Base-by-base conservation (phyloP, 2,329 filamentous ascomycete genomes). In the Thelonectria rubi region DNA sequence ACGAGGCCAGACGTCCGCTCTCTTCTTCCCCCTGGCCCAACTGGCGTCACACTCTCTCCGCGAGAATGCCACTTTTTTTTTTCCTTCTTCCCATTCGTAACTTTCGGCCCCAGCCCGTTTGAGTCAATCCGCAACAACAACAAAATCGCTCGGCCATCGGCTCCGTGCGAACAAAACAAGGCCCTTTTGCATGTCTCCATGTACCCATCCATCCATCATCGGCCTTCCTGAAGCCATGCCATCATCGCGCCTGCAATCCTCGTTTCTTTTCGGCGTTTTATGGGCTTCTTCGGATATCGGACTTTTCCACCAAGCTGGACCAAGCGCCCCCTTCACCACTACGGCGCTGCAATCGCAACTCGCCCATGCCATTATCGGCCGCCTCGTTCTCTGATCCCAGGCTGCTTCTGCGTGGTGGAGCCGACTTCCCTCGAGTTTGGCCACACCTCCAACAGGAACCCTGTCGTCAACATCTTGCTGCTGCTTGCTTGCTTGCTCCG, bases 381-480 rank as follows among this genome's bases (percentile, higher is more conserved):
- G 26, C 26, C 26, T 30, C 26, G 26, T 30, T 30, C 26, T 30
- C 26, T 30, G 2, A 30, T 30, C 26, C 26, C 26, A 30, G 26
- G 26, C 7, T 30, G 34, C 34, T 37, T 37, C 34, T 37, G 34
- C 12, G 3, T 14, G 34, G 34, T 37, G 34, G 34, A 37, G 20
- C 40, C 32, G 34, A 14, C 30, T n/a, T 55, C 43, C 39, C 43
- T 40, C 53, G 39, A 52, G 47, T 56, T 61, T 15, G 53, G 53
- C 42, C 58, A 47, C 46, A 49, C 52, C 52, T 60, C 58, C 53
- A 61, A 34, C 43, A 51, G n/a, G 53, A 53, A 40, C 46, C 59
- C 45, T 62, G 55, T 58, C 54, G 11, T 26, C 18, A 30, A 30
- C 43, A 20, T 15, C 34, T 45, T 21, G 40, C 20, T 21, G 40